phyloP scores from a whole-genome alignment of 331 rosid species.

The Phaseolus coccineus region DNA sequence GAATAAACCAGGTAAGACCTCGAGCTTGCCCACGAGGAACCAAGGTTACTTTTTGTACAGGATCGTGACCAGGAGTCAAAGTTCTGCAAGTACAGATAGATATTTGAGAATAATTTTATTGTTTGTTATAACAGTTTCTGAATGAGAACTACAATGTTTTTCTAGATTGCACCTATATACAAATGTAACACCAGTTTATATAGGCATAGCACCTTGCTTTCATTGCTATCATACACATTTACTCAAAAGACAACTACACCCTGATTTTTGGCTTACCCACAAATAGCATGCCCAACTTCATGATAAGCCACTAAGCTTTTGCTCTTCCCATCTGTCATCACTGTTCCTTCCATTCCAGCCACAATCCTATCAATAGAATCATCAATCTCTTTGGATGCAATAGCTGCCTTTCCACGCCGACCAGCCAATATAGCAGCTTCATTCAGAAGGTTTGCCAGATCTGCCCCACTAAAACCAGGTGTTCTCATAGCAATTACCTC shows the following conservation, averaged over 20 bases:
- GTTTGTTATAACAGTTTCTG: conserved; percentile 17
- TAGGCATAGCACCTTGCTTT: conserved; percentile 4
- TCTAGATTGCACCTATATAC: neutral
- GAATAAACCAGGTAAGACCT: conserved; percentile 99
- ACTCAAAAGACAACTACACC: conserved; percentile 7
- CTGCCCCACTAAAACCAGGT: conserved; percentile 98
- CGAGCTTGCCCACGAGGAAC: conserved; percentile 99
- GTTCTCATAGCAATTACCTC: conserved; percentile 97
- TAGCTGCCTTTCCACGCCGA: conserved; percentile 84
- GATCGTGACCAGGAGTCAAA: conserved; percentile 96
- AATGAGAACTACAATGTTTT: conserved; percentile 6
- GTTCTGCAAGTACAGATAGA: conserved; percentile 65
- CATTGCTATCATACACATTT: neutral
- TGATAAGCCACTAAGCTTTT: conserved; percentile 96
- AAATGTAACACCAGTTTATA: conserved; percentile 21
- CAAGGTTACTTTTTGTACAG: conserved; percentile 93
- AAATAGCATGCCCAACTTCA: conserved; percentile 97
- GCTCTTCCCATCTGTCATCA: conserved; percentile 98
- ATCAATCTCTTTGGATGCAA: conserved; percentile 95
- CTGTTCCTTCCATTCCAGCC: conserved; percentile 99
- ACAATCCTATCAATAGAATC: conserved; percentile 97
- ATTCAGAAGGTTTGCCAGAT: conserved; percentile 95
- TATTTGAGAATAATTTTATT: conserved; percentile 36
- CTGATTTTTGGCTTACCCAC: conserved; percentile 71
- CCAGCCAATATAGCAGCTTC: conserved; percentile 98